A percentile compares a stretch with the other conserved stretches of the same genome.
These are phyloP conservation scores for Closterium sp. DNA, from an alignment of 139 green algal species.

Conservation along the genomic window DNA sequence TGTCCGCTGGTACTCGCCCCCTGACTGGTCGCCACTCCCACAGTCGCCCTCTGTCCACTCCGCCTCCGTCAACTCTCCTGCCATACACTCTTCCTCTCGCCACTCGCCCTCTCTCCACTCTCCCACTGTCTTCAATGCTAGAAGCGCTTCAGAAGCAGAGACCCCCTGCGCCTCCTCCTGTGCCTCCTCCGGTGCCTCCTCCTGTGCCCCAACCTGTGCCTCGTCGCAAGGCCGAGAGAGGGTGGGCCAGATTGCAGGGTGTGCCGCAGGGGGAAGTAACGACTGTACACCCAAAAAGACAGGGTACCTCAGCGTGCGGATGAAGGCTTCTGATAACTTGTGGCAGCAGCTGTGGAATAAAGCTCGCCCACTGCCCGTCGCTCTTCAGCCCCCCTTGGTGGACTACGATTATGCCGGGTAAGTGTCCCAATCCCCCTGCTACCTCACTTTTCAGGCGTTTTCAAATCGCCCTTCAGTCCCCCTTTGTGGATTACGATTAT, in stretches of 20 bases:
- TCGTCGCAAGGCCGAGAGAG: neutral
- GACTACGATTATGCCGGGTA: neutral
- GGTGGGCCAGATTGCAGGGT: neutral
- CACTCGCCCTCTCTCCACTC: neutral
- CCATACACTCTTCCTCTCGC: neutral
- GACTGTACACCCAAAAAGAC: neutral
- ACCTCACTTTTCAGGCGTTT: too few species aligned
- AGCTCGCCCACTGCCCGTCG: neutral
- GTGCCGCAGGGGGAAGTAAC: neutral
- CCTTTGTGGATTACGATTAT: neutral
- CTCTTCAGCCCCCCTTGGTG: neutral
- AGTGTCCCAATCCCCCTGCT: too few species aligned
- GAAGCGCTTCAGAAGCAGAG: neutral
- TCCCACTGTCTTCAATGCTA: neutral
- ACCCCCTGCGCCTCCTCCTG: neutral
- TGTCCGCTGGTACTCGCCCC: constrained; percentile 77
- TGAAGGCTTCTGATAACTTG: neutral
- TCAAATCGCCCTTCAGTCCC: neutral
- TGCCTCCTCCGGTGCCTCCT: too few species aligned
- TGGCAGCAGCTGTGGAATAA: neutral
- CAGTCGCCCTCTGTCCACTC: neutral
- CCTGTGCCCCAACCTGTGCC: neutral
- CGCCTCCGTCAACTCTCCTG: neutral
- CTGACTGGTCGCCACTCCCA: constrained; percentile 55
- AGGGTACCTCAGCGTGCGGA: neutral